phyloP scores from a whole-genome alignment of 163 green algal genomes.

The Prototheca wickerhamii region DNA sequence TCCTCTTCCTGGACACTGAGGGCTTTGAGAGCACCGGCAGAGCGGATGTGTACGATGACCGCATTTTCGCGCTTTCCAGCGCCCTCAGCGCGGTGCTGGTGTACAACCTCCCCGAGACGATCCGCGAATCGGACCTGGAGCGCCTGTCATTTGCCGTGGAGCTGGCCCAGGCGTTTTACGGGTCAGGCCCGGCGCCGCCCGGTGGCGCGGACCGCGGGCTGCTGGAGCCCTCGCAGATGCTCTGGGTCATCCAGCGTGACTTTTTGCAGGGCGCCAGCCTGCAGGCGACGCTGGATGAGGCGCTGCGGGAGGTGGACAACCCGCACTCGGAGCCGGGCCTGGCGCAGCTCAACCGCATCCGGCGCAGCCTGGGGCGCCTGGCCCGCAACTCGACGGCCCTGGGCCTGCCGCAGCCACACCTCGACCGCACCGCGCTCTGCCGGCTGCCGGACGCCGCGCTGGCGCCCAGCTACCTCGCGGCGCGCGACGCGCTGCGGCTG shows the following conservation, averaged over 20 bases:
- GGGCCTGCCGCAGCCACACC: slow-evolving; percentile 76
- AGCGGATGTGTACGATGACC: slow-evolving; percentile 85
- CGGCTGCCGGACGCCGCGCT: slow-evolving; percentile 68
- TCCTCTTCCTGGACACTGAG: slow-evolving; percentile 85
- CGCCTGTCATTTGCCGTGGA: slow-evolving; percentile 88
- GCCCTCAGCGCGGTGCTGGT: slow-evolving; percentile 65
- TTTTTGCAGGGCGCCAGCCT: slow-evolving; percentile 75
- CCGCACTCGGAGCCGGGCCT: slow-evolving; percentile 54
- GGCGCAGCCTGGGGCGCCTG: slow-evolving; percentile 9
- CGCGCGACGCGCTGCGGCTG: slow-evolving; percentile 47
- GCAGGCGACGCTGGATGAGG: slow-evolving; percentile 54
- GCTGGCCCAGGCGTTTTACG: slow-evolving; percentile 52
- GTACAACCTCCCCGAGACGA: slow-evolving; percentile 84
- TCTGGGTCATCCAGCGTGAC: slow-evolving; percentile 87
- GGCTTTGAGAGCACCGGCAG: slow-evolving; percentile 88
- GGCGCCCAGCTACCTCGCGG: slow-evolving; percentile 59
- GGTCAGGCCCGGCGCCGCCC: slow-evolving; percentile 13
- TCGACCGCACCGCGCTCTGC: slow-evolving; percentile 82
- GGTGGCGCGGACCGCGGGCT: not conserved
- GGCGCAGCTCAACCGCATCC: slow-evolving; percentile 38
- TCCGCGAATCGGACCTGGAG: slow-evolving; percentile 79
- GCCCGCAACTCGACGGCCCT: slow-evolving; percentile 43
- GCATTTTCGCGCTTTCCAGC: slow-evolving; percentile 85
- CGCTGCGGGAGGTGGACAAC: slow-evolving; percentile 61
- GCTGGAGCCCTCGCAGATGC: slow-evolving; percentile 37